Evolutionary conservation across 2,329 filamentous ascomycete species (phyloP).

Genomic region (Fusarium sp.): DNA sequence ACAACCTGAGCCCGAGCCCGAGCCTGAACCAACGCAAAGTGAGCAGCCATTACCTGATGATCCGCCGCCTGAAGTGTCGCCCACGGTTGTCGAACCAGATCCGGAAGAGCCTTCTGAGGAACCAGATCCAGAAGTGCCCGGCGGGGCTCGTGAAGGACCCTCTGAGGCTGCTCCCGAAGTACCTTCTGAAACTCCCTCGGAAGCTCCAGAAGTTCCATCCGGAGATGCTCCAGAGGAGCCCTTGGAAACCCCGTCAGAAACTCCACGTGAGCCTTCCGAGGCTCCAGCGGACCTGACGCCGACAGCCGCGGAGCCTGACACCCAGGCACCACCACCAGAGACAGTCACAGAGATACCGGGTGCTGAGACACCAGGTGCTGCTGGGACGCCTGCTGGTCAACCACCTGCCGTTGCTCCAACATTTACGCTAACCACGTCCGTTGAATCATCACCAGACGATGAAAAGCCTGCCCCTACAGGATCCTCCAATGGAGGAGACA

Average conservation of each 20-base stretch:
- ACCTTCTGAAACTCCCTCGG: background rate
- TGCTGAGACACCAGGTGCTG: too few species aligned
- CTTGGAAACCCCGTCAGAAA: background rate
- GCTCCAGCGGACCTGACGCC: background rate
- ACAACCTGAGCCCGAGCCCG: background rate
- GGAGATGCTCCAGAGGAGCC: background rate
- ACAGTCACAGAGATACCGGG: too few species aligned
- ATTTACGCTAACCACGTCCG: background rate
- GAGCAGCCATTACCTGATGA: background rate
- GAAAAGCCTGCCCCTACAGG: background rate
- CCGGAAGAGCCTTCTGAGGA: background rate
- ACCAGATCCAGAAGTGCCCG: background rate
- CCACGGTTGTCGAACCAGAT: background rate
- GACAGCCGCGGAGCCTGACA: background rate
- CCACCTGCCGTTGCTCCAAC: background rate
- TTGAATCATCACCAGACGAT: background rate
- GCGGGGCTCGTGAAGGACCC: background rate
- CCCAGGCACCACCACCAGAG: background rate
- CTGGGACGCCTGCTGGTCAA: too few species aligned
- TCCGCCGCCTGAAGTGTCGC: background rate
- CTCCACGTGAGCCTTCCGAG: background rate
- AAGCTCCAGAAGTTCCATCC: background rate
- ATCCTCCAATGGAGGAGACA: background rate
- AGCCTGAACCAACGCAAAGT: conserved; percentile 1
- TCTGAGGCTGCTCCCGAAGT: background rate